Conservation (phyloP, 257 asterid species). For the Gentiana straminea region DNA sequence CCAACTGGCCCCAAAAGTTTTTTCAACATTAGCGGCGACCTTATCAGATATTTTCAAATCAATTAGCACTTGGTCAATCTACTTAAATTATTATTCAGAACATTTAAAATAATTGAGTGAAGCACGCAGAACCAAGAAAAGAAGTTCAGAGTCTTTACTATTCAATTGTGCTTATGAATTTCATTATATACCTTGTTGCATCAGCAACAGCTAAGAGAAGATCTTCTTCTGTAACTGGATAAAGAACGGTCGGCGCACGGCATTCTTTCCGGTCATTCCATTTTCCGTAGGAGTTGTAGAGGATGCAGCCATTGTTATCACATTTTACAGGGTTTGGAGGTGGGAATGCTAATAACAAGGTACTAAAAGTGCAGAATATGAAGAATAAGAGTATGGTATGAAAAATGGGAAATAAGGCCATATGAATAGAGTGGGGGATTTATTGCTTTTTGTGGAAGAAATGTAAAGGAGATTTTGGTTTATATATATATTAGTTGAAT, state of each 20-base stretch:
- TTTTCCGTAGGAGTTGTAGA: slow-evolving; percentile 53
- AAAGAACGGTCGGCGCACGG: slow-evolving; percentile 31
- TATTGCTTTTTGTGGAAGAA: neutral
- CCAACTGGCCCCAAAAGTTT: too few species aligned
- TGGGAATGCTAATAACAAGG: slow-evolving; percentile 32
- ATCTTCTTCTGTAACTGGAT: slow-evolving; percentile 58
- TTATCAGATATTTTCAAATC: too few species aligned
- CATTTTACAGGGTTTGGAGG: slow-evolving; percentile 61
- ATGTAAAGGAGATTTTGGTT: too few species aligned
- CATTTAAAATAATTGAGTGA: too few species aligned
- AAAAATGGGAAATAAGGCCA: slow-evolving; percentile 10
- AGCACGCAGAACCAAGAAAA: too few species aligned
- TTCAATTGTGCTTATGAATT: too few species aligned
- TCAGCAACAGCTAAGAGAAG: slow-evolving; percentile 47
- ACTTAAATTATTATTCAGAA: too few species aligned
- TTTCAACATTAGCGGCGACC: too few species aligned
- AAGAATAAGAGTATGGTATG: slow-evolving; percentile 6
- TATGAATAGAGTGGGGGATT: neutral
- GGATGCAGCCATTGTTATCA: slow-evolving; percentile 37
- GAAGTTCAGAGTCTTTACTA: too few species aligned
- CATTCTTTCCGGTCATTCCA: slow-evolving; percentile 66
- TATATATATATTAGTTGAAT: too few species aligned
- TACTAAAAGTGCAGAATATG: neutral
- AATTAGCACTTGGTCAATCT: too few species aligned
- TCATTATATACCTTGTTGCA: slow-evolving; percentile 15